Base-by-base conservation (phyloP, 164 flowering plant genomes). In the Amborella trichopoda region DNA sequence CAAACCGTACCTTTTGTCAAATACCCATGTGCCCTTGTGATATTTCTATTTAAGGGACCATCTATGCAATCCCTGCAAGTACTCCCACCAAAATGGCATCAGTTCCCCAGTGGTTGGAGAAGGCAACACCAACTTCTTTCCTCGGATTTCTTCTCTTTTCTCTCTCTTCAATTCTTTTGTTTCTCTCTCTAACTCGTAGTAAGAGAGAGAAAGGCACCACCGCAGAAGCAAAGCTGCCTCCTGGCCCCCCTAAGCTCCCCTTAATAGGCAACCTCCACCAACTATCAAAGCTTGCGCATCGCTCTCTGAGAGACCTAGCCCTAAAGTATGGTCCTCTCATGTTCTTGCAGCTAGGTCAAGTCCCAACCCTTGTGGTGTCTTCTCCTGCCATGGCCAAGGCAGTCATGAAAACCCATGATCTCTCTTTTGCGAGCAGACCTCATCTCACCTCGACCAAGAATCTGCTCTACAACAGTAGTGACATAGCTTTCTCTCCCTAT, bases 181-280 rank as follows among this genome's bases (percentile, higher is more conserved):
- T n/a, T n/a, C n/a, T n/a, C n/a, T n/a, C n/a, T n/a, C n/a, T n/a
- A n/a, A n/a, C n/a, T n/a, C n/a, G n/a, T n/a, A n/a, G n/a, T n/a
- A n/a, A n/a, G n/a, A n/a, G n/a, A n/a, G n/a, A n/a, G n/a, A n/a
- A n/a, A n/a, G n/a, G n/a, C n/a, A n/a, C n/a, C n/a, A n/a, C n/a
- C n/a, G n/a, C n/a, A n/a, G n/a, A n/a, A n/a, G n/a, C 25, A 32
- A 72, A 60, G 23, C 70, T 68, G 43, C 80, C 74, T 28, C 80
- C 80, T 41, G 38, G 67, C 33, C 77, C 76, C 28, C 56, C 70
- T 23, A 75, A 58, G 53, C 60, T 80, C 1, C 88, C 88, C 3
- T 54, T 80, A 17, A 59, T 81, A 2, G 85, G 85, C 23, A 78
- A 76, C 61, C 74, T 81, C 23, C 86, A 74, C 59, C 79, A 70